phyloP scores from a whole-genome alignment of 176 grass and related monocot genomes.

The Carex cristatella region DNA sequence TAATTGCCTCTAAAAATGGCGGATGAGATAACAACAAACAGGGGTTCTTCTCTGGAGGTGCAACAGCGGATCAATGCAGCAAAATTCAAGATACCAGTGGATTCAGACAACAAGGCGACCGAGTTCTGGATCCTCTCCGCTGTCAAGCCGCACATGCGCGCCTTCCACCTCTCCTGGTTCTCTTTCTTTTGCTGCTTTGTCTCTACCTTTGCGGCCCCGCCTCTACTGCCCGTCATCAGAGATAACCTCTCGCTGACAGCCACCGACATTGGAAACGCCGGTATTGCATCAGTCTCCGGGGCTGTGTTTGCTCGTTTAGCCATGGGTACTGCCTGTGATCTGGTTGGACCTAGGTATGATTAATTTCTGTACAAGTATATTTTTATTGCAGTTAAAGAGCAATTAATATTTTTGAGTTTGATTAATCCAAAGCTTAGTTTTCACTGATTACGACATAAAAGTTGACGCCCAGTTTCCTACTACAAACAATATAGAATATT shows the following conservation, averaged over 20 bases:
- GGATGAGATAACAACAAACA: not conserved
- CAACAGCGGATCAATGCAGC: not conserved
- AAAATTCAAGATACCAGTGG: constrained; percentile 69
- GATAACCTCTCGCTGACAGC: constrained; percentile 68
- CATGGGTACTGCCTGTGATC: constrained; percentile 96
- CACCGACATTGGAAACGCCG: constrained; percentile 89
- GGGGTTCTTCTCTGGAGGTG: not conserved
- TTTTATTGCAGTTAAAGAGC: not conserved
- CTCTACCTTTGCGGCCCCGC: constrained; percentile 77
- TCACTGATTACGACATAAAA: not conserved
- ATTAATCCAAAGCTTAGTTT: not conserved
- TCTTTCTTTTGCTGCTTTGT: constrained; percentile 99
- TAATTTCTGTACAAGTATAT: not conserved
- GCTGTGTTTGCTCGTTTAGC: constrained; percentile 79
- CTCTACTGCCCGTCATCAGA: constrained; percentile 72
- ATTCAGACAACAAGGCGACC: constrained; percentile 76
- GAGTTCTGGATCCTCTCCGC: constrained; percentile 89
- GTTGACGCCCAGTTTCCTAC: not conserved
- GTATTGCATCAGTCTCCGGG: constrained; percentile 82
- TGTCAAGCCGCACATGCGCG: constrained; percentile 62
- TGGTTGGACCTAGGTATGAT: constrained; percentile 47
- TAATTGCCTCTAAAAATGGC: not conserved
- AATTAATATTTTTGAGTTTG: not conserved
- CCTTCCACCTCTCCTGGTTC: constrained; percentile 94
- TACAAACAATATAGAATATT: not conserved